Percentiles rank a stretch among this genome's conserved stretches.
phyloP scores from a whole-genome alignment of 2,329 filamentous ascomycete genomes.

The Stagonosporopsis tanaceti region DNA sequence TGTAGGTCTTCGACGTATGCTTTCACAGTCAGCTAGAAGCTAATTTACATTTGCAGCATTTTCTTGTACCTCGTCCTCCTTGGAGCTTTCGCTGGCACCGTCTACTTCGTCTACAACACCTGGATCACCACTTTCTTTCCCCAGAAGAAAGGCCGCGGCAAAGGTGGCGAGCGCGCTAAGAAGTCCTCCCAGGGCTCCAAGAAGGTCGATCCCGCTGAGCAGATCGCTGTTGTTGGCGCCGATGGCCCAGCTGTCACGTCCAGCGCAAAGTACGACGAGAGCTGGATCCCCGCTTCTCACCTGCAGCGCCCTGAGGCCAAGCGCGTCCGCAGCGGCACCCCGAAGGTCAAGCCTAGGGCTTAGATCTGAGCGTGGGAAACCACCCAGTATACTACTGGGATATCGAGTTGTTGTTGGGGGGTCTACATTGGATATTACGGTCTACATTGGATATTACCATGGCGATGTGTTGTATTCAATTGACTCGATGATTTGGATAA shows the following conservation, averaged over 20 bases:
- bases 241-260: slow-evolving; percentile 75
- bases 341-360: slow-evolving; percentile 49
- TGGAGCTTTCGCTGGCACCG: slow-evolving; percentile 76
- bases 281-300: slow-evolving; percentile 91
- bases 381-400: not conserved
- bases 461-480: not conserved
- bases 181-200: slow-evolving; percentile 68
- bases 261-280: slow-evolving; percentile 84
- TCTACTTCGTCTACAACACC: slow-evolving; percentile 98
- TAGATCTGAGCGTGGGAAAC: not conserved
- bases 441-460: not conserved
- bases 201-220: slow-evolving; percentile 69
- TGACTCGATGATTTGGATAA: not conserved
- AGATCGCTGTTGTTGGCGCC: slow-evolving; percentile 70
- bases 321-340: slow-evolving; percentile 62
- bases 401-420: not conserved
- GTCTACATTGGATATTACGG: not conserved
- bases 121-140: slow-evolving; percentile 97
- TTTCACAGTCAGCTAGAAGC: not conserved
- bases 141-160: slow-evolving; percentile 70
- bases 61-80: slow-evolving; percentile 96
- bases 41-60: slow-evolving; percentile 66
- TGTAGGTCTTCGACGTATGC: slow-evolving; percentile 66
- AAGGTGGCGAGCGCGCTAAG: slow-evolving; percentile 71
- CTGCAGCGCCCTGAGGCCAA: slow-evolving; percentile 81